Evolutionary conservation across 1,284 basidiomycete species (phyloP), one percentile per base, ranked within the genome.

Genomic region (Macrocystidia cucumis): DNA sequence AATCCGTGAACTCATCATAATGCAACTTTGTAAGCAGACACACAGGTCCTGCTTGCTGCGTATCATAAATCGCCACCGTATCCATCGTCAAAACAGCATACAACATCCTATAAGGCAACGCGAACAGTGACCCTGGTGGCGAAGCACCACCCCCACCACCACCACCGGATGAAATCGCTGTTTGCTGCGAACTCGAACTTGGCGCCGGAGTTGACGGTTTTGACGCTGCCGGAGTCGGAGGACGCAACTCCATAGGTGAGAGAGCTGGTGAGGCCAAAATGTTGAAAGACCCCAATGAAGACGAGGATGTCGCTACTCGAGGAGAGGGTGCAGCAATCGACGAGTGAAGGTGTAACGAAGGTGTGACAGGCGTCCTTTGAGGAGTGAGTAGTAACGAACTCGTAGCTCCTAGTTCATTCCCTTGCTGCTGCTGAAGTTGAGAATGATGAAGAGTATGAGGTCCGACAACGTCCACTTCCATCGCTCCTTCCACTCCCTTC

Each of bases 11-110:
- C 49, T 93, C 90, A 42, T 96, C 91, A 55, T 97, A 98, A 62
- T 98, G 95, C 47, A 98, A 63, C 53, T 96, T 97, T 35, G 86
- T 90, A 51, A 99, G 77, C 50, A 98, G 70, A 55, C 91, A 93
- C 28, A 98, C 75, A 0, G 95, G 96, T 0, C 86, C 78, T 1
- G 90, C 74, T 63, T 98, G 95, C 59, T 98, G 95, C 3, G 95
- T 98, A 57, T 98, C 95, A 58, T 98, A 95, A 38, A 98, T 84
- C 37, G 90, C 75, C 14, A 99, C 82, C 1, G 89, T 86, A 56
- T 99, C 95, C 76, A 93, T 96, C 16, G 95, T 98, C 28, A 92
- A 89, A 6, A 98, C 90, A 0, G 96, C 92, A 53, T 90, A 98
- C 27, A 98, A 61, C 82, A 98, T 90, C 30, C 95, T 74, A 56